Conservation (phyloP, 192 early-diverging fungal genomes). For the Entrophospora sp. region DNA sequence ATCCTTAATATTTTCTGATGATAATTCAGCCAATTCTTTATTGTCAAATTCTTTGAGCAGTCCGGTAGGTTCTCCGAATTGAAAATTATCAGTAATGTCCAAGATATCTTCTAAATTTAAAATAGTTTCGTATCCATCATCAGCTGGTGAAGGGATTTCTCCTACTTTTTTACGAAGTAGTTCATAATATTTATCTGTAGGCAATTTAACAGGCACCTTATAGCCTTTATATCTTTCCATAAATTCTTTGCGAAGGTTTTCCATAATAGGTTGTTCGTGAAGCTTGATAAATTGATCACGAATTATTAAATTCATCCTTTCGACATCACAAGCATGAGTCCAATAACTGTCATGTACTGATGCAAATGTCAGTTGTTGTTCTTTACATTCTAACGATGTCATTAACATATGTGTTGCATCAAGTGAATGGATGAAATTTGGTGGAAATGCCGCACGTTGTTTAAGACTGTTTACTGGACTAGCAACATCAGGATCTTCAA, state of each 20-base stretch:
- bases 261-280: slow-evolving; percentile 79
- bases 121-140: slow-evolving; percentile 19
- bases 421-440: slow-evolving; percentile 96
- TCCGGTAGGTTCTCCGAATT: no score
- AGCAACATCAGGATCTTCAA: slow-evolving; percentile 57
- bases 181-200: slow-evolving; percentile 27
- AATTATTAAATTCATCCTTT: slow-evolving; percentile 74
- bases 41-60: slow-evolving; percentile 4
- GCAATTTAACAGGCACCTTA: slow-evolving; percentile 46
- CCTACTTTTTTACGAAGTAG: slow-evolving; percentile 13
- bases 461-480: slow-evolving; percentile 83
- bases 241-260: slow-evolving; percentile 73
- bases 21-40: slow-evolving; percentile 15
- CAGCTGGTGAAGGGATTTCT: slow-evolving; percentile 13
- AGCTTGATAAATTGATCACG: slow-evolving; percentile 85
- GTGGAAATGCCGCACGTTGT: slow-evolving; percentile 94
- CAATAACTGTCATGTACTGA: slow-evolving; percentile 98
- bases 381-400: slow-evolving; percentile 79
- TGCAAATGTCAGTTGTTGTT: slow-evolving; percentile 74
- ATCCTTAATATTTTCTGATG: slow-evolving; percentile 32
- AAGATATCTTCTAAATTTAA: slow-evolving; percentile 29
- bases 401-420: slow-evolving; percentile 97
- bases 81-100: no score
- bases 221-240: slow-evolving; percentile 67
- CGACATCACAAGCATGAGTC: slow-evolving; percentile 90